These are phyloP conservation scores for Vitis rupestris DNA, from an alignment of 164 flowering plant species.

Conservation along the genomic window DNA sequence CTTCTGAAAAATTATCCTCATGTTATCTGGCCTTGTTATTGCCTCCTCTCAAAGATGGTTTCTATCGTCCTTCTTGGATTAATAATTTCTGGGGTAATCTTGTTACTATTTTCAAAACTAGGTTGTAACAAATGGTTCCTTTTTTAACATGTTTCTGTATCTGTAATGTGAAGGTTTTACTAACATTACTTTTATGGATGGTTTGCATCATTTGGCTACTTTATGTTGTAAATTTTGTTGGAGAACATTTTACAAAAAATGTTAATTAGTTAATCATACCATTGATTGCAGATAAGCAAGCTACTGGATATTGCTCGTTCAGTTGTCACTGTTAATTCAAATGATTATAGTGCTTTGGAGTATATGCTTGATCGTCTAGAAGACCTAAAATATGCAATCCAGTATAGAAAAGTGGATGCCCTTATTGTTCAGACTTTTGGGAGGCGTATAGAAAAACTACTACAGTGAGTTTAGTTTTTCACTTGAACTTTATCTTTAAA, in stretches of 20 bases:
- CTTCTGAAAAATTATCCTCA: too few relatives aligned
- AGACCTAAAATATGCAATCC: slow-evolving; percentile 77
- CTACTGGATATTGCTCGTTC: slow-evolving; percentile 74
- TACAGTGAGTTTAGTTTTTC: slow-evolving; percentile 63
- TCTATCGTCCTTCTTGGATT: too few relatives aligned
- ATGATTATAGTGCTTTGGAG: slow-evolving; percentile 68
- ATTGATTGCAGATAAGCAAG: slow-evolving; percentile 65
- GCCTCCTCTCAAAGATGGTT: too few relatives aligned
- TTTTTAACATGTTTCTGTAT: too few relatives aligned
- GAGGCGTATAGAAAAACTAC: slow-evolving; percentile 83
- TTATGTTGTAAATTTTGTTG: neutral
- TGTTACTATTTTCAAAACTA: too few relatives aligned
- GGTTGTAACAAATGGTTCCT: too few relatives aligned
- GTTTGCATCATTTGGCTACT: neutral
- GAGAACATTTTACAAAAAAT: too few relatives aligned
- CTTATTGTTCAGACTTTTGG: slow-evolving; percentile 97
- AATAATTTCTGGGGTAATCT: too few relatives aligned
- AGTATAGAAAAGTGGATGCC: slow-evolving; percentile 88
- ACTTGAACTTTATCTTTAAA: neutral
- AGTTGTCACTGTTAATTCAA: slow-evolving; percentile 57
- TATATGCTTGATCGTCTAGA: slow-evolving; percentile 68
- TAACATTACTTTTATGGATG: neutral
- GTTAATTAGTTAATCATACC: neutral
- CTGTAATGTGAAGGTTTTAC: too few relatives aligned
- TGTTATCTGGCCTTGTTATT: too few relatives aligned